Conservation (phyloP, 1,284 basidiomycete species). For the Acaromyces ingoldii region DNA sequence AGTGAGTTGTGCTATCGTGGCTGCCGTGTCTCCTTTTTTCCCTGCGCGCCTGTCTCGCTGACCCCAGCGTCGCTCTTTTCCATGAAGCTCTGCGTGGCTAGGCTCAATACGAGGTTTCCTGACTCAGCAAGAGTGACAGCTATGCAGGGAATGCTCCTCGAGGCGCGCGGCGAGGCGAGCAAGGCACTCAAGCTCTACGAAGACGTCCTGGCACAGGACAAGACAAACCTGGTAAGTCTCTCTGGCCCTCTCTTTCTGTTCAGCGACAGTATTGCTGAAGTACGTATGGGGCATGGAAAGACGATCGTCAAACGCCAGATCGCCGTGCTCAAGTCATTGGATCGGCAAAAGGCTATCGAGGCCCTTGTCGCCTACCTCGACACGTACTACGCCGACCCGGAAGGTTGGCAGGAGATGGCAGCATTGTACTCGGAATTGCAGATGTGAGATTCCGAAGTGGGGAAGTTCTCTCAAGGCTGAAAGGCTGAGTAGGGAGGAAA, state of each 20-base stretch:
- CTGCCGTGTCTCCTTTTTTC: not conserved
- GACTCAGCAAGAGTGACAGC: constrained; percentile 74
- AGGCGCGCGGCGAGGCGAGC: constrained; percentile 59
- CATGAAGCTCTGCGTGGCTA: constrained; percentile 62
- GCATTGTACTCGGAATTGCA: constrained; percentile 75
- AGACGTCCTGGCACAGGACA: constrained; percentile 63
- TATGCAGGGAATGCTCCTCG: constrained; percentile 79
- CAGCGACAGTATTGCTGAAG: not conserved
- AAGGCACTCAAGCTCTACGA: constrained; percentile 67
- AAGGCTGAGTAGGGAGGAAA: no score
- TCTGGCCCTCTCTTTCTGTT: not conserved
- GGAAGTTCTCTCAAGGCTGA: constrained; percentile 16
- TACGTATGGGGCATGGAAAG: constrained; percentile 53
- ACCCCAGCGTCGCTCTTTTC: not conserved
- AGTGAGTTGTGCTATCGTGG: constrained; percentile 57
- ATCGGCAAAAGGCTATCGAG: constrained; percentile 61
- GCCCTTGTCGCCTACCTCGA: constrained; percentile 78
- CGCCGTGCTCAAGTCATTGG: constrained; percentile 56
- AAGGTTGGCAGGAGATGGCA: constrained; percentile 89
- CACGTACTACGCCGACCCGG: constrained; percentile 84
- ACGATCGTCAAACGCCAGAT: constrained; percentile 78
- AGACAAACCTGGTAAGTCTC: constrained; percentile 68
- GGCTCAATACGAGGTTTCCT: constrained; percentile 69
- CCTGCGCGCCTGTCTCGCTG: no score
- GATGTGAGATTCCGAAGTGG: constrained; percentile 66